Percentiles rank a stretch among this genome's conserved stretches.
Conservation (phyloP, 495 filamentous ascomycete genomes). For the Trichoderma reesei region DNA sequence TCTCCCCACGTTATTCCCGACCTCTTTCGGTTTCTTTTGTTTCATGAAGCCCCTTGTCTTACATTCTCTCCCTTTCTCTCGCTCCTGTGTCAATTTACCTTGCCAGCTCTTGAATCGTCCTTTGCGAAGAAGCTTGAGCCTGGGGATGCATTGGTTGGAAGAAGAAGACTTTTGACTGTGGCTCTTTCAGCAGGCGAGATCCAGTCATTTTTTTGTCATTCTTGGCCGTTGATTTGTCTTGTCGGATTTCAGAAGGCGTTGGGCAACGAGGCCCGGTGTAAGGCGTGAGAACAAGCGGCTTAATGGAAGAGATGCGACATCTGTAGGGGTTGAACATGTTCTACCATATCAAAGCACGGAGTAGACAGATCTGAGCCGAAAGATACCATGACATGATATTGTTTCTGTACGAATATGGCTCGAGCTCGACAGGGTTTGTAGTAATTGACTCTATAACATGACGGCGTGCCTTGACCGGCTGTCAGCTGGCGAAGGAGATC, state of each 20-base stretch:
- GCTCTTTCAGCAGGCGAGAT: neutral
- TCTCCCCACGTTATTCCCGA: neutral
- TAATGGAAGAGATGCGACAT: neutral
- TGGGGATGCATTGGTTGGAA: neutral
- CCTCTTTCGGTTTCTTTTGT: neutral
- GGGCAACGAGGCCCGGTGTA: neutral
- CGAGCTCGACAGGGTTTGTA: neutral
- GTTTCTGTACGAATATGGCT: neutral
- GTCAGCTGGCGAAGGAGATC: too few relatives aligned
- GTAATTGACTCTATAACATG: neutral
- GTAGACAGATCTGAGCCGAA: constrained; percentile 5
- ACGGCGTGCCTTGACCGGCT: too few relatives aligned
- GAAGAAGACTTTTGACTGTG: neutral
- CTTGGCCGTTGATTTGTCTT: neutral
- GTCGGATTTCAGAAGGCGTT: neutral
- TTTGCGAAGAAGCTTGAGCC: neutral
- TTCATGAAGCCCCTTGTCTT: neutral
- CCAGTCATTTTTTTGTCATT: neutral
- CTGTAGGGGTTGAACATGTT: neutral
- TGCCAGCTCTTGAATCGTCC: neutral
- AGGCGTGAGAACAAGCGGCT: neutral
- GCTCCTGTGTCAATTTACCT: neutral
- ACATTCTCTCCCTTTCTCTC: neutral
- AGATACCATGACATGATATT: neutral
- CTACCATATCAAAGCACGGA: neutral